These are phyloP conservation scores for Tagetes erecta DNA, from an alignment of 129 eudicot species.

Conservation along the genomic window DNA sequence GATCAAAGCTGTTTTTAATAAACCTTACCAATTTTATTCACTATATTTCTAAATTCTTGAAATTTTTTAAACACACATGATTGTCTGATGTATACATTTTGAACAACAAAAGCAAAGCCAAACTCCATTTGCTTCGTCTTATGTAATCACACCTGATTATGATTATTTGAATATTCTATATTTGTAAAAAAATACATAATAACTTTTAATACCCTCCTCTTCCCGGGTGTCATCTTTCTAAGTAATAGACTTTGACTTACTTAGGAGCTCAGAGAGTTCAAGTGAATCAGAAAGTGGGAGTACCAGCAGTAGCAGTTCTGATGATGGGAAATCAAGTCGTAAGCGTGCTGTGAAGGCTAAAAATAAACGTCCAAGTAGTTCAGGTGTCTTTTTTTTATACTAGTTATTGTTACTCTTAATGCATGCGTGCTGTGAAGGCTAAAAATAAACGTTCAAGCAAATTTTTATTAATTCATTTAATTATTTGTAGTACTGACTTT, in stretches of 20 bases:
- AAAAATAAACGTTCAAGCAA: slow-evolving; percentile 29
- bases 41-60: no score
- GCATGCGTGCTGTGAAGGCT: slow-evolving; percentile 9
- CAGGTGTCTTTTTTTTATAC: slow-evolving; percentile 31
- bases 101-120: neutral
- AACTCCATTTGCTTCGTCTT: neutral
- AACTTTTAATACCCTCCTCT: neutral
- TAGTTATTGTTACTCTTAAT: neutral
- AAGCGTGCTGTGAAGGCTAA: slow-evolving; percentile 32
- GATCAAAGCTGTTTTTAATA: no score
- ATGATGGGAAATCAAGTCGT: slow-evolving; percentile 48
- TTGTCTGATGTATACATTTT: neutral
- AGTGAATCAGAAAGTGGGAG: slow-evolving; percentile 62
- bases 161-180: neutral
- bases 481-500: neutral
- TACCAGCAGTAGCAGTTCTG: slow-evolving; percentile 66
- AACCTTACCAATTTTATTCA: neutral
- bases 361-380: slow-evolving; percentile 32
- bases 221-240: neutral
- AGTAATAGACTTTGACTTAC: neutral
- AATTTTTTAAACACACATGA: neutral
- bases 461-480: neutral
- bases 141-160: neutral
- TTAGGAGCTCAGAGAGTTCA: slow-evolving; percentile 63
- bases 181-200: neutral